phyloP scores from a whole-genome alignment of 2,329 filamentous ascomycete species.

The Macrophomina tecta region DNA sequence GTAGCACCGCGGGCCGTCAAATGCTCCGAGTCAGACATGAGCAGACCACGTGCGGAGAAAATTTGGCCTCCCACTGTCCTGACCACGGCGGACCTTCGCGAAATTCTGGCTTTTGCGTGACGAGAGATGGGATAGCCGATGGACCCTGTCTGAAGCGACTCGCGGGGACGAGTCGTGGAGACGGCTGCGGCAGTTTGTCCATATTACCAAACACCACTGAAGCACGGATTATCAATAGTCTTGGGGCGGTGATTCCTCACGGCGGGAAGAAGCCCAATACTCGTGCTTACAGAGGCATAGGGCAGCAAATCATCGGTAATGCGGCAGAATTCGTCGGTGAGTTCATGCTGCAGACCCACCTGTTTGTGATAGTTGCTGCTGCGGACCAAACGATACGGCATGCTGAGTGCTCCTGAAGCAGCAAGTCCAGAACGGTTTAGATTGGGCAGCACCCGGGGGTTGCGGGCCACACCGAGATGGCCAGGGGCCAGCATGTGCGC shows the following conservation, averaged over 20 bases:
- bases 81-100: neutral
- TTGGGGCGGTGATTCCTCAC: neutral
- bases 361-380: neutral
- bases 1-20: neutral
- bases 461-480: slow-evolving; percentile 18
- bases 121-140: neutral
- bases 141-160: neutral
- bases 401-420: slow-evolving; percentile 5
- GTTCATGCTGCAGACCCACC: slow-evolving; percentile 13
- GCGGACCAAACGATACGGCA: neutral
- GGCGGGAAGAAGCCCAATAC: neutral
- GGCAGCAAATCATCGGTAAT: slow-evolving; percentile 1
- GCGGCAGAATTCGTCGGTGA: slow-evolving; percentile 8
- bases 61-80: neutral
- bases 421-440: slow-evolving; percentile 6
- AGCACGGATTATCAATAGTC: neutral
- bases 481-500: slow-evolving; percentile 13
- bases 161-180: neutral
- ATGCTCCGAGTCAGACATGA: slow-evolving; percentile 7
- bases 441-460: slow-evolving; percentile 18
- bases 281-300: neutral
- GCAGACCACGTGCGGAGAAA: slow-evolving; percentile 5
- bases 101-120: neutral
- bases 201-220: neutral
- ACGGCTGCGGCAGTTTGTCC: neutral